Base-by-base conservation (phyloP, 164 flowering plant species). In the Liriodendron chinense region DNA sequence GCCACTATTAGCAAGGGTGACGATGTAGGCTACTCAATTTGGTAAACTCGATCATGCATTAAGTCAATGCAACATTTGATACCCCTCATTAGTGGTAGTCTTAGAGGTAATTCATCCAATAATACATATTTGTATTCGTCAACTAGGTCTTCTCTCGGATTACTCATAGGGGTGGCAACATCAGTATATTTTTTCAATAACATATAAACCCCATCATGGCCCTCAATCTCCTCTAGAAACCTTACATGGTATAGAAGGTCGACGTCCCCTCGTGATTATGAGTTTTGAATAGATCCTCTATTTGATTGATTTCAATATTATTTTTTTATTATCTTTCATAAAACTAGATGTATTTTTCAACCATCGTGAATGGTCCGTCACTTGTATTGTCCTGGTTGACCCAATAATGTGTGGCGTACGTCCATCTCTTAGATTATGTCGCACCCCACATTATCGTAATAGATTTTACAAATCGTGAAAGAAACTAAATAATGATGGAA, bases 381-480 rank as follows among this genome's bases (percentile, higher is more conserved):
- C 23, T 50, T 63, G 23, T 21, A 66, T 24, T 47, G 4, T 21
- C 63, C 24, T 4, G 68, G 47, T 20, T 23, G 23, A 23, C 23
- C 68, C 8, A 47, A 66, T 9, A 23, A 74, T 48, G 16, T 48
- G 16, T 74, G 76, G 49, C 70, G 66, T 16, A 48, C 70, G 47
- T 49, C 70, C 74, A 76, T 64, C 5, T 43, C 43, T 9, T 22
- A 53, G 28, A 78, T 43, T 20, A 74, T 74, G 24, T 63, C 65
- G 59, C 74, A 78, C 74, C 65, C n/a, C n/a, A n/a, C n/a, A n/a
- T n/a, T n/a, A n/a, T n/a, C n/a, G n/a, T n/a, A n/a, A n/a, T n/a
- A n/a, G n/a, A n/a, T n/a, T n/a, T n/a, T n/a, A n/a, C n/a, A n/a
- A 78, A 81, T 81, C 1, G 63, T 69, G 68, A 81, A 78, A 14